phyloP scores from a whole-genome alignment of 2,329 filamentous ascomycete species.

The Sclerotinia spermophila region DNA sequence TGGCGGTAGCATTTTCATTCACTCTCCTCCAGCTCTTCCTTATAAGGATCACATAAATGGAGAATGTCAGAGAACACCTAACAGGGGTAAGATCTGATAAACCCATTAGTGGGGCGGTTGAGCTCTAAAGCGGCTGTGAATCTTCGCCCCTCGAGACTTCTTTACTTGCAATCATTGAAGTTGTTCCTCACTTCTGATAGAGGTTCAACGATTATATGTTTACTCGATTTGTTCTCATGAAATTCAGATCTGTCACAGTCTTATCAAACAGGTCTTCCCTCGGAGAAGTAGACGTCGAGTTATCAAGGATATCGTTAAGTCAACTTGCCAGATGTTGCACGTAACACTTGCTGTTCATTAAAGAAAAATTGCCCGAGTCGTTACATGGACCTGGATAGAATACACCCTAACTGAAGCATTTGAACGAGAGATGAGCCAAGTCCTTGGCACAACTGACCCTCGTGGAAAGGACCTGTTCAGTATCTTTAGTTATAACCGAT shows the following conservation, averaged over 20 bases:
- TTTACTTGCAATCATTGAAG: neutral
- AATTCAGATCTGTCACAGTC: neutral
- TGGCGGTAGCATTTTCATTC: neutral
- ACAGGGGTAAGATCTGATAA: constrained; percentile 10
- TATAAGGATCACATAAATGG: neutral
- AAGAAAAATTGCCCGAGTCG: neutral
- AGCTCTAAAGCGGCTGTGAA: neutral
- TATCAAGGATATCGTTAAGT: neutral
- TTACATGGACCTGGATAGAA: neutral
- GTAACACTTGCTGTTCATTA: neutral
- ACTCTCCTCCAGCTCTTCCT: neutral
- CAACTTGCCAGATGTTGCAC: neutral
- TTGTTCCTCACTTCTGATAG: neutral
- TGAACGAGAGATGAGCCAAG: neutral
- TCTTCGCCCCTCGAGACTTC: neutral
- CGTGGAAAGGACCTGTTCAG: neutral
- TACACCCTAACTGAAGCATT: neutral
- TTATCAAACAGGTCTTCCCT: too few relatives aligned
- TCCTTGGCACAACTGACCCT: neutral
- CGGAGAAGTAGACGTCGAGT: neutral
- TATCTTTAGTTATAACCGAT: neutral
- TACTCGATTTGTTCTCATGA: too few relatives aligned
- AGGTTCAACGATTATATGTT: neutral
- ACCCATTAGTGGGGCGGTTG: neutral
- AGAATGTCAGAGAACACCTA: neutral